Base-by-base conservation (phyloP, 768 basidiomycete genomes). In the Pleurotus eryngii region DNA sequence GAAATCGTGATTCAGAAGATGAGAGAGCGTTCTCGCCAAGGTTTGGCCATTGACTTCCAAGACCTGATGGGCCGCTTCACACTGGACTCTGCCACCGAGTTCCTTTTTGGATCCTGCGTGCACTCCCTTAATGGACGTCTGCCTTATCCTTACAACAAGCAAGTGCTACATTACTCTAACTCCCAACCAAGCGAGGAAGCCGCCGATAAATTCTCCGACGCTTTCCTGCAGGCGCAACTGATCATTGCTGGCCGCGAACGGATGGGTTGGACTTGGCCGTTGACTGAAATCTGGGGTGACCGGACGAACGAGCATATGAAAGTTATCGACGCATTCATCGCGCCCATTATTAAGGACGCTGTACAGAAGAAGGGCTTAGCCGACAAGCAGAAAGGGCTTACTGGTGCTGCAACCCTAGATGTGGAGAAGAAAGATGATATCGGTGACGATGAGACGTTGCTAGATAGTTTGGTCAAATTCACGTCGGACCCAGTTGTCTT, bases 31-130 rank as follows among this genome's bases (percentile, higher is more conserved):
- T 70, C 83, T 58, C 70, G 70, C 14, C 72, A 72, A 54, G 84
- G 83, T 0, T 68, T 80, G 54, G 72, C 84, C 1, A 70, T 89
- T 20, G 84, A 87, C 61, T 84, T 87, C 61, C 83, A 86, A 68
- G 85, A 85, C 62, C 68, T 84, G 3, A 80, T 85, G 65, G 78
- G 76, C 3, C 77, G 84, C 1, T 87, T 86, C 65, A 86, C 86
- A 0, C 77, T 88, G 18, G 87, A 89, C 69, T 78, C 83, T 2
- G 84, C 85, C 2, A 81, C 84, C 0, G 84, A 86, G 55, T 86
- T 86, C 64, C 77, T 88, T 30, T 86, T 87, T 51, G 85, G 85
- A 3, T 71, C 71, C 48, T 81, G 80, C 61, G 81, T 86, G 2
- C 69, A 86, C 57, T 78, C 74, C 57, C 79, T 87, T 26, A 67